Evolutionary conservation across 192 early-diverging fungal genomes (phyloP), one percentile per base, ranked within the genome.

Genomic region (Coemansia sp.): DNA sequence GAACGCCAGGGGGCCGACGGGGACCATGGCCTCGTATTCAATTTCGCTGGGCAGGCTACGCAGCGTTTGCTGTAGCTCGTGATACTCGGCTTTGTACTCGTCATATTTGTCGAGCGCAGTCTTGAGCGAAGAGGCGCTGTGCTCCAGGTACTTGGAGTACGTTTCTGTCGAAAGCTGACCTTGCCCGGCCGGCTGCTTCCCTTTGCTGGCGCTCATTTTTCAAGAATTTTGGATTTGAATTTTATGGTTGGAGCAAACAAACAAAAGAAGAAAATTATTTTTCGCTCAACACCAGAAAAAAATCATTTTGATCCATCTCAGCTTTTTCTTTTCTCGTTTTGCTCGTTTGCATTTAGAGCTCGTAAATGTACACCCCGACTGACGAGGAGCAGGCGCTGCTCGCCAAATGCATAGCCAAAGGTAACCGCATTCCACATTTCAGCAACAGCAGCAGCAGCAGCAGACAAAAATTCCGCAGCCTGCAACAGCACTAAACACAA

Each of bases 1-100:
- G 69, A 95, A 97, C 0, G 95, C 95, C 24, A 92, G 44, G n/a
- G 85, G 88, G 0, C 93, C 92, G 16, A 94, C 67, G 0, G 92
- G 95, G 1, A 97, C 83, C 86, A 73, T 69, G 21, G 67, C 71
- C 2, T 69, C 48, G 58, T 81, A 64, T 35, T 59, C 66, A 44
- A 62, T 59, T 29, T 65, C 62, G 7, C 33, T 29, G 16, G 73
- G 80, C 21, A 75, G 60, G 0, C 54, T 47, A 4, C 10, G n/a
- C 6, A 76, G 61, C 2, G 64, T 66, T 4, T 53, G 46, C 22
- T 75, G 71, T 14, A 81, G 65, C n/a, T 45, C 42, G 9, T 29
- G 54, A 55, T 81, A 81, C 28, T 75, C 78, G 29, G 49, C 22
- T 16, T 68, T 69, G 54, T 70, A 75, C 35, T 55, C 54, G 10